phyloP scores from a whole-genome alignment of 345 rosid genomes.

The Microcos paniculata region DNA sequence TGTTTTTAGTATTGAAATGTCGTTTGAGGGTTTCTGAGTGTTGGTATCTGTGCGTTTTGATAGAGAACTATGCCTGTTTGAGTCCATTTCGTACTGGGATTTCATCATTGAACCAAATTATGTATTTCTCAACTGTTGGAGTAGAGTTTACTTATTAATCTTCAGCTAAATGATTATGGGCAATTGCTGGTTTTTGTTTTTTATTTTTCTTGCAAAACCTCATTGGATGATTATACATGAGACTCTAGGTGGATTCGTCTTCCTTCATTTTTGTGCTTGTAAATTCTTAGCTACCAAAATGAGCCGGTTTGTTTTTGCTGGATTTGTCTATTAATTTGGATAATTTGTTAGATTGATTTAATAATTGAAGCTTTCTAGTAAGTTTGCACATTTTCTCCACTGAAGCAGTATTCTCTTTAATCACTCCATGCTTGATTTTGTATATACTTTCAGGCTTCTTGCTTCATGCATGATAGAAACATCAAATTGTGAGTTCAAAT shows the following conservation, averaged over 20 bases:
- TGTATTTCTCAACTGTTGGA: background rate
- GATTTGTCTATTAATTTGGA: too few relatives aligned
- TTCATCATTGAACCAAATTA: background rate
- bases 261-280: background rate
- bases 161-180: background rate
- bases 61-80: background rate
- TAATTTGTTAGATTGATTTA: constrained; percentile 5
- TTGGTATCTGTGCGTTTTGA: background rate
- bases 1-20: background rate
- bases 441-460: background rate
- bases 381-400: background rate
- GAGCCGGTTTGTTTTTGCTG: background rate
- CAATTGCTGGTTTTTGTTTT: background rate
- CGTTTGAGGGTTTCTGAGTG: constrained; percentile 1
- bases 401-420: background rate
- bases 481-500: constrained; percentile 12
- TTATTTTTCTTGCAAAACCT: background rate
- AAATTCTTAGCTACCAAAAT: background rate
- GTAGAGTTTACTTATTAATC: background rate
- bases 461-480: background rate
- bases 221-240: background rate
- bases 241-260: background rate
- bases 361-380: background rate
- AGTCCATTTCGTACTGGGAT: background rate
- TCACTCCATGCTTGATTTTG: background rate